Evolutionary conservation across 805 yeast species (phyloP), one percentile per base, ranked within the genome.

Genomic region (Pichia scutulata): DNA sequence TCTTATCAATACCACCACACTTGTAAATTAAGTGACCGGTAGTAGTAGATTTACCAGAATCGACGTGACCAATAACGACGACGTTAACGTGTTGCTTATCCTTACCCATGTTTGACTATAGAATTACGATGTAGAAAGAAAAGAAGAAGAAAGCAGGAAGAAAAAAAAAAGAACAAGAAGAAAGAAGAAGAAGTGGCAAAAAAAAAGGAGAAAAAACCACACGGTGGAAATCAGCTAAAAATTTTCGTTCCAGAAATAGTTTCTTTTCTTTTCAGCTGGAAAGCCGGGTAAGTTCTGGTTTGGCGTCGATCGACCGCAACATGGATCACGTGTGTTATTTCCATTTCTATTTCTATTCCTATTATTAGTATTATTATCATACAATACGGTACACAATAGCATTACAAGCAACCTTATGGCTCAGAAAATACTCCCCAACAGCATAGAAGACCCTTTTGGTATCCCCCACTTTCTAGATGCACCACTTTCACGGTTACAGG

Each of bases 1-100:
- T 86, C 88, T 89, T 89, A 81, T 89, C 97, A 69, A 88, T 88
- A 85, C 95, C 97, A 86, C 97, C 97, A 82, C 97, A 90, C 92
- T 89, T 89, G 95, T 74, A 90, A 73, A 90, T 89, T 79, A 90
- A 86, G 85, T 90, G 97, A 78, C 97, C 97, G 75, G 98, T 90
- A 78, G 97, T 92, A 73, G 98, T 90, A 61, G 97, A 92, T 81
- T 87, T 86, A 80, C 92, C 92, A 70, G 97, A 90, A 80, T 92
- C 98, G 97, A 93, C 98, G 96, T 92, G 98, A 79, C 98, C 99
- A 77, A 92, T 92, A 74, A 93, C 98, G 77, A 93, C 99, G 80
- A 92, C 95, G 96, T 92, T 92, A 82, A 92, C 87, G 87, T 92
- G 98, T 78, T 81, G 70, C 86, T 92, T 90, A 71, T 83, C 96